Base-by-base conservation (phyloP, 2,329 filamentous ascomycete species). In the Cadophora malorum region DNA sequence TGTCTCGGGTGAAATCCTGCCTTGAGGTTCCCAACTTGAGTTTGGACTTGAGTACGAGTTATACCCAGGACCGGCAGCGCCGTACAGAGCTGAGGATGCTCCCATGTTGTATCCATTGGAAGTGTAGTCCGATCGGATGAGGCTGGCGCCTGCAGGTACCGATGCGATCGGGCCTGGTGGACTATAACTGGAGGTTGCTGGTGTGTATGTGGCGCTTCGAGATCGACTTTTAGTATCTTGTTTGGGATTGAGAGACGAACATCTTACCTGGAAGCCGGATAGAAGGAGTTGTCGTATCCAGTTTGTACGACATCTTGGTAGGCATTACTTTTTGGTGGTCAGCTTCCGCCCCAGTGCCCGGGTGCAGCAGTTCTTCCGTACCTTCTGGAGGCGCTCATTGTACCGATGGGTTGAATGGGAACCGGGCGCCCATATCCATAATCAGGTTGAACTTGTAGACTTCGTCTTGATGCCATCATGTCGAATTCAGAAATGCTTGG, bases 381-480 rank as follows among this genome's bases (percentile, higher is more conserved):
- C 77, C 76, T 78, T 76, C 75, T 75, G 23, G 75, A 70, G 55
- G 72, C 47, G 56, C 74, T 74, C 56, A 74, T 65, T 41, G 72
- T 65, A 52, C 71, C 71, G 68, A 71, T 74, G 47, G 55, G 55
- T 41, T 38, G 55, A 41, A 59, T 59, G 33, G 74, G 65, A 58
- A 69, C 67, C 47, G 73, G 67, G 35, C 72, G 72, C 67, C 70
- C 72, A 70, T 75, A 75, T 70, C 68, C 69, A 70, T 72, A 77
- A 63, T 78, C 77, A 64, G 74, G 75, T 69, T 77, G 76, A 66
- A 76, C 70, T 65, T 72, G 72, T 64, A 73, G 64, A 67, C 73
- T 77, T 70, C 76, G 74, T 76, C 76, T 76, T 65, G 76, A 71
- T 49, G 76, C 73, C 74, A 77, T 77, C 71, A 76, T 77, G 65